phyloP scores from a whole-genome alignment of 2,329 filamentous ascomycete species.

The Fusarium sp. region DNA sequence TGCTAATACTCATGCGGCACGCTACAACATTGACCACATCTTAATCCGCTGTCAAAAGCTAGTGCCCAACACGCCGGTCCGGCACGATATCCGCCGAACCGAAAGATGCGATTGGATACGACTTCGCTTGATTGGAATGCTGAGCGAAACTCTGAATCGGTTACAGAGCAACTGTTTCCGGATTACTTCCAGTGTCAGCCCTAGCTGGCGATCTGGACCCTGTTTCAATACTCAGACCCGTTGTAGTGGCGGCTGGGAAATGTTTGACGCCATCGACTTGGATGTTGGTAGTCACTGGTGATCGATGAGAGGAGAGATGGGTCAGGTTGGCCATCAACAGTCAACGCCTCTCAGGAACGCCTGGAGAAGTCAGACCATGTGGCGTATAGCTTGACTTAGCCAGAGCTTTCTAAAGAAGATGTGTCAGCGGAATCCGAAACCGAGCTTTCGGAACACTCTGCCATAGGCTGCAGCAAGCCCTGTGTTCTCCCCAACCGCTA shows the following conservation, averaged over 20 bases:
- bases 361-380: not conserved
- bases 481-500: too few species aligned
- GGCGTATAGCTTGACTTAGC: not conserved
- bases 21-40: not conserved
- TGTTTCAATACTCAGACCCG: not conserved
- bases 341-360: not conserved
- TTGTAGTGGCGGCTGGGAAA: too few species aligned
- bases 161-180: not conserved
- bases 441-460: not conserved
- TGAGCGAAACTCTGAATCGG: not conserved
- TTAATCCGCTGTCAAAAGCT: not conserved
- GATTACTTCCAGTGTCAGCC: not conserved
- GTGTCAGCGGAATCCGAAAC: not conserved
- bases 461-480: not conserved
- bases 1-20: not conserved
- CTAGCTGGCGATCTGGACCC: not conserved
- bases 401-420: not conserved
- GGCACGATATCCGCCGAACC: not conserved
- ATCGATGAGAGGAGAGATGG: too few species aligned
- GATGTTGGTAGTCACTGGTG: not conserved
- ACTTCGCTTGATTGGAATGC: not conserved
- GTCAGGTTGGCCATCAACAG: not conserved
- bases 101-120: not conserved
- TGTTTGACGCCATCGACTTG: not conserved
- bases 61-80: not conserved